Evolutionary conservation across 306 rosid genomes (phyloP).

Genomic region (Prunus kanzakura): DNA sequence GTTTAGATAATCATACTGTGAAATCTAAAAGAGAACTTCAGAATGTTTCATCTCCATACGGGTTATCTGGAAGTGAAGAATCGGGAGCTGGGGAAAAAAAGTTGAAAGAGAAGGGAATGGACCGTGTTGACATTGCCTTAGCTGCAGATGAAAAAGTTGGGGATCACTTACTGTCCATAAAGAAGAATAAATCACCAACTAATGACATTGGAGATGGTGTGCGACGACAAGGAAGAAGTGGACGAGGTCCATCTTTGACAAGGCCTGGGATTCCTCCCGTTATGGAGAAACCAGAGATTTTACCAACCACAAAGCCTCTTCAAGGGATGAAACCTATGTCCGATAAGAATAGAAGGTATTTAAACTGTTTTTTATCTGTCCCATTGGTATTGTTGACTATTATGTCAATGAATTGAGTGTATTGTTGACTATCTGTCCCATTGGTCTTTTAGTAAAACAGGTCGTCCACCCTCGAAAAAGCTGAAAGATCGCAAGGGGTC

Average conservation of each 20-base stretch:
- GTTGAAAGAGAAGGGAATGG: constrained; percentile 53
- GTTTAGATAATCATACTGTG: constrained; percentile 41
- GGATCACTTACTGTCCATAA: constrained; percentile 39
- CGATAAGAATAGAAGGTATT: constrained; percentile 69
- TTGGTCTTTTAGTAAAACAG: constrained; percentile 55
- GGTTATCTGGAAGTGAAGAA: constrained; percentile 76
- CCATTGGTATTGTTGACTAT: not conserved
- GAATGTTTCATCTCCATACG: constrained; percentile 66
- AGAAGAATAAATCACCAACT: constrained; percentile 54
- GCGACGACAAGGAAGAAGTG: constrained; percentile 73
- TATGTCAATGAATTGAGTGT: not conserved
- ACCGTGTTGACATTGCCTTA: constrained; percentile 36
- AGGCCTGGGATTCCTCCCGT: constrained; percentile 54
- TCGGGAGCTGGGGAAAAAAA: constrained; percentile 70
- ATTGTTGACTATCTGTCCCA: too few relatives aligned
- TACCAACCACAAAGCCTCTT: constrained; percentile 46
- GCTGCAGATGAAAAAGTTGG: constrained; percentile 45
- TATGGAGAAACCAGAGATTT: constrained; percentile 54
- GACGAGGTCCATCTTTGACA: constrained; percentile 54
- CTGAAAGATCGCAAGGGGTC: constrained; percentile 69
- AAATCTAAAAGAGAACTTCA: constrained; percentile 49
- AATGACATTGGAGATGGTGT: constrained; percentile 65
- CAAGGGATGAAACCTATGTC: constrained; percentile 41
- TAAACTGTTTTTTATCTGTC: constrained; percentile 10
- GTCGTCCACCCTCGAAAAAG: constrained; percentile 83